Percentiles rank a stretch among this genome's conserved stretches.
Conservation (phyloP, 148 eudicot species). For the Beta vulgaris region DNA sequence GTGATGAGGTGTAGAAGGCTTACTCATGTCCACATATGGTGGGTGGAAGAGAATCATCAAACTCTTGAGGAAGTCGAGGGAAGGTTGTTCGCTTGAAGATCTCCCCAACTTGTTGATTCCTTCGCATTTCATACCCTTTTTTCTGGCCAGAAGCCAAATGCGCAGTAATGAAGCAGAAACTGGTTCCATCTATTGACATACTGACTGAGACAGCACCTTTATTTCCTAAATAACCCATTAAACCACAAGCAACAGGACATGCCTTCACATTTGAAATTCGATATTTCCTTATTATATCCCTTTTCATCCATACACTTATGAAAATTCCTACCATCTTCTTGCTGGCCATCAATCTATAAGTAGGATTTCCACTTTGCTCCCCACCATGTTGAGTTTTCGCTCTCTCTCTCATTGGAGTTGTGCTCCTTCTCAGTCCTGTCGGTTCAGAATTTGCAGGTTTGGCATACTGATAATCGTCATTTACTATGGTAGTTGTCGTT, state of each 20-base stretch:
- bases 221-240: conserved; percentile 32
- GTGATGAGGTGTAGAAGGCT: conserved; percentile 19
- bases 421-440: conserved; percentile 21
- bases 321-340: conserved; percentile 68
- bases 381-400: conserved; percentile 23
- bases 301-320: conserved; percentile 45
- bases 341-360: conserved; percentile 43
- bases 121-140: conserved; percentile 69
- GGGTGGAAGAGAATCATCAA: conserved; percentile 37
- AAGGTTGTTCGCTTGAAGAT: conserved; percentile 48
- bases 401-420: conserved; percentile 35
- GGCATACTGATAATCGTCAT: conserved; percentile 47
- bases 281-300: conserved; percentile 40
- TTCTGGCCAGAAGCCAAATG: conserved; percentile 79
- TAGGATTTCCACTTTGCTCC: conserved; percentile 33
- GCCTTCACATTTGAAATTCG: conserved; percentile 47
- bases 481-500: conserved; percentile 32
- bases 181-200: conserved; percentile 59
- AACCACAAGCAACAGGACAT: conserved; percentile 35
- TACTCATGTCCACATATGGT: conserved; percentile 56
- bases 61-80: conserved; percentile 43
- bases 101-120: conserved; percentile 66
- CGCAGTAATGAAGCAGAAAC: conserved; percentile 64
- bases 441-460: conserved; percentile 39
- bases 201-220: conserved; percentile 73